These are phyloP conservation scores for Ophiostoma ulmi DNA, from an alignment of 2,329 filamentous ascomycete species.

Conservation along the genomic window DNA sequence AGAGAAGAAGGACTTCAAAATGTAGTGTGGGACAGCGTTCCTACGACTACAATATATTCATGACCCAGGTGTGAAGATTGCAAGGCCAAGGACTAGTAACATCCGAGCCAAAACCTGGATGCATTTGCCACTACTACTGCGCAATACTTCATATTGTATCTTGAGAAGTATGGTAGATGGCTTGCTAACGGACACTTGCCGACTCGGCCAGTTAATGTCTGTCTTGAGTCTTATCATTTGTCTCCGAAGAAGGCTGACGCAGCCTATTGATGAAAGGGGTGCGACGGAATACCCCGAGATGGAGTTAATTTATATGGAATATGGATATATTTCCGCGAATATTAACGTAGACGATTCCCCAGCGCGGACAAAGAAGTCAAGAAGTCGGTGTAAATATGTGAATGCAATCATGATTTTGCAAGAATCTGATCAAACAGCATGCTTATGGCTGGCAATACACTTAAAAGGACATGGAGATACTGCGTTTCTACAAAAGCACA, in stretches of 20 bases:
- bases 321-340: neutral
- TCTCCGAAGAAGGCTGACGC: neutral
- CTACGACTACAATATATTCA: neutral
- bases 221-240: too few relatives aligned
- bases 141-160: neutral
- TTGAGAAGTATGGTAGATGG: neutral
- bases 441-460: neutral
- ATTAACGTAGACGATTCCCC: neutral
- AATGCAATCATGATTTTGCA: neutral
- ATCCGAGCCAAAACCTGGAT: conserved; percentile 3
- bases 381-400: neutral
- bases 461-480: neutral
- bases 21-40: neutral
- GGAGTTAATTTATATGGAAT: neutral
- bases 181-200: neutral
- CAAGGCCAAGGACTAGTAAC: neutral
- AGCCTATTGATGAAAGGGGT: conserved; percentile 7
- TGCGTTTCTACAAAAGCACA: neutral
- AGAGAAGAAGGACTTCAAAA: neutral
- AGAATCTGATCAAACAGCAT: neutral
- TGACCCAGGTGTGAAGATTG: neutral
- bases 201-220: neutral
- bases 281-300: neutral
- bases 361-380: neutral
- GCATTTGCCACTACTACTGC: neutral